Base-by-base conservation (phyloP, 768 basidiomycete genomes). In the Suillus spraguei region DNA sequence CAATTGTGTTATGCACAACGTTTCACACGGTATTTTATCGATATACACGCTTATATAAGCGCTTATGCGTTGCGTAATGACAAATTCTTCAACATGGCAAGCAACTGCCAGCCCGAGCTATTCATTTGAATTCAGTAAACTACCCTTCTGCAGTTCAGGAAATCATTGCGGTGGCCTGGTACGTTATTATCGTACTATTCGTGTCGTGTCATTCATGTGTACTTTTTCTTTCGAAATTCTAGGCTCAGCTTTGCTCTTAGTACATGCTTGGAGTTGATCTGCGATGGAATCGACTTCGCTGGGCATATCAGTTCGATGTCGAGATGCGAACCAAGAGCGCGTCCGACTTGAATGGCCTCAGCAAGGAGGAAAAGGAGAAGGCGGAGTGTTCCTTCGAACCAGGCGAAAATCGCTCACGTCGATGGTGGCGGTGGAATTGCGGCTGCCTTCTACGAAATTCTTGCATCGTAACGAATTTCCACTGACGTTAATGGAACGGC, bases 341-440 rank as follows among this genome's bases (percentile, higher is more conserved):
- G 4, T 28, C 28, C 35, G 33, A n/a, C 13, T 65, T 47, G 50
- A 36, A 13, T 13, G 58, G 42, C 59, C 59, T 63, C n/a, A 61
- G 59, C 39, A 17, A 8, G 14, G 62, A 41, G 33, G 62, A 63
- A 44, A 38, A 38, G 36, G 8, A 63, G 32, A 38, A 24, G 14
- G 62, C 62, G 5, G 16, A 33, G n/a, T 44, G 60, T 9, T 41
- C 59, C 24, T 64, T 64, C 39, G 44, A 54, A 39, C 64, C 64
- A n/a, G 64, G 64, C 24, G 63, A 64, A n/a, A 54, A 65, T 64
- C 8, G 64, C 64, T 46, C 62, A 64, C 39, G 28, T 63, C 60
- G 62, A 63, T 47, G 62, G 62, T 39, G 32, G 41, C 2, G 64
- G 64, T 44, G 64, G 64, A 53, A 38, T 64, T n/a, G 36, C 49